phyloP scores from a whole-genome alignment of 2,329 filamentous ascomycete species.

The Colletotrichum lindemuthianum region DNA sequence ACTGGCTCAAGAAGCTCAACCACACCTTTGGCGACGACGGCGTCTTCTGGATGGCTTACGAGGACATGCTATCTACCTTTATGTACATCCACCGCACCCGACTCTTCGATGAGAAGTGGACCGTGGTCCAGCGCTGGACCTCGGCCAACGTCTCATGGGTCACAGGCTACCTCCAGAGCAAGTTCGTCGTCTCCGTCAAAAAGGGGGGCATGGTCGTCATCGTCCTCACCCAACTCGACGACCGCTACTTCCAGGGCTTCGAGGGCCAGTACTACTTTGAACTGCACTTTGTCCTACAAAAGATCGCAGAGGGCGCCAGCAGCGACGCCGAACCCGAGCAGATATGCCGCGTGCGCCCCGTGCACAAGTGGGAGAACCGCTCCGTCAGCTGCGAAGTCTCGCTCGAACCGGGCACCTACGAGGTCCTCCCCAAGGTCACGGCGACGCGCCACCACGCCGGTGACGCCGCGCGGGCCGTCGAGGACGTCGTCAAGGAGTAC shows the following conservation, averaged over 20 bases:
- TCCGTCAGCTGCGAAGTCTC: constrained; percentile 78
- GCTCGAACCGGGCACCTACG: constrained; percentile 74
- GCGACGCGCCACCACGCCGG: constrained; percentile 55
- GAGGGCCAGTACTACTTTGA: constrained; percentile 55
- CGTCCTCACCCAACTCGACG: constrained; percentile 57
- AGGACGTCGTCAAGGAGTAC: constrained; percentile 65
- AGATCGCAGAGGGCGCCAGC: constrained; percentile 22
- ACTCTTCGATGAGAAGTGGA: constrained; percentile 62
- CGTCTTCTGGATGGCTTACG: constrained; percentile 69
- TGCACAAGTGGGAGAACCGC: constrained; percentile 60
- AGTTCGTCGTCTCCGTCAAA: constrained; percentile 55
- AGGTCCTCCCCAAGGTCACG: constrained; percentile 75
- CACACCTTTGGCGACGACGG: constrained; percentile 84
- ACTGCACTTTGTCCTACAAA: constrained; percentile 56
- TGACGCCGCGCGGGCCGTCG: constrained; percentile 55
- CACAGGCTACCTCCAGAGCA: constrained; percentile 55
- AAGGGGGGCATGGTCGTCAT: constrained; percentile 54
- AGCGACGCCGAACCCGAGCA: constrained; percentile 40
- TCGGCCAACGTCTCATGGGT: constrained; percentile 55
- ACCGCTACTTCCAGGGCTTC: constrained; percentile 57
- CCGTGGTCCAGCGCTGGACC: constrained; percentile 56
- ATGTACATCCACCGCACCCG: constrained; percentile 68
- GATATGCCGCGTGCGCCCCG: constrained; percentile 47
- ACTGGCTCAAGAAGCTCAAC: constrained; percentile 77
- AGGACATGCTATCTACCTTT: constrained; percentile 68